Evolutionary conservation across 2,329 filamentous ascomycete species (phyloP).

Genomic region (Arthrinium phaeospermum): DNA sequence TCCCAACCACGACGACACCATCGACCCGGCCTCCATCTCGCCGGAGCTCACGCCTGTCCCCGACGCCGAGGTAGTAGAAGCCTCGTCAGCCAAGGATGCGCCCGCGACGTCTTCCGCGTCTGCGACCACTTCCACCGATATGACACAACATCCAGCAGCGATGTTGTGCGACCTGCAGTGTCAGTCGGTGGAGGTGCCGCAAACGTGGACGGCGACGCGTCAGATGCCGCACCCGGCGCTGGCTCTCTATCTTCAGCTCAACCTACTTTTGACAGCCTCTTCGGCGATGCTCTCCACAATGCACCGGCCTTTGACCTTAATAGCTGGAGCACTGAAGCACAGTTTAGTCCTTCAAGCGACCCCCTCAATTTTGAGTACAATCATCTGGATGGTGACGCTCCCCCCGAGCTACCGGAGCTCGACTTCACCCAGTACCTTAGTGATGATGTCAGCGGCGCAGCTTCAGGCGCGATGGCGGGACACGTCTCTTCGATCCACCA

Average conservation of each 20-base stretch:
- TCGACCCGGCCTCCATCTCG: constrained; percentile 67
- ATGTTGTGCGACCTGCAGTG: constrained; percentile 99
- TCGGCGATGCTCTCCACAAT: constrained; percentile 72
- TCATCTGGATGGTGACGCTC: constrained; percentile 68
- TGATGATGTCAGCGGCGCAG: constrained; percentile 53
- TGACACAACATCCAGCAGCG: constrained; percentile 99
- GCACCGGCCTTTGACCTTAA: constrained; percentile 73
- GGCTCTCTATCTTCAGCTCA: constrained; percentile 59
- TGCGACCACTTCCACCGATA: constrained; percentile 69
- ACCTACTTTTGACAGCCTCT: constrained; percentile 68
- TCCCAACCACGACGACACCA: constrained; percentile 52
- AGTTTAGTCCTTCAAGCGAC: constrained; percentile 76
- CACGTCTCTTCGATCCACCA: constrained; percentile 55
- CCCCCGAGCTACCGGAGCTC: constrained; percentile 51
- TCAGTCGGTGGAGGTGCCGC: constrained; percentile 78
- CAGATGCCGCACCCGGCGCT: constrained; percentile 47
- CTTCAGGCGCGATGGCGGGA: constrained; percentile 55
- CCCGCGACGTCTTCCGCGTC: constrained; percentile 32
- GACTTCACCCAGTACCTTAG: constrained; percentile 59
- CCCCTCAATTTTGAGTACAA: constrained; percentile 69
- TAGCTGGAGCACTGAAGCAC: constrained; percentile 78
- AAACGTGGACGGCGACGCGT: constrained; percentile 51
- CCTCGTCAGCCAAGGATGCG: constrained; percentile 32
- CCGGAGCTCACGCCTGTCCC: constrained; percentile 59
- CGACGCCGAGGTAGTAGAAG: constrained; percentile 46